Evolutionary conservation across 1,284 basidiomycete species (phyloP).

Genomic region (Malassezia equina): DNA sequence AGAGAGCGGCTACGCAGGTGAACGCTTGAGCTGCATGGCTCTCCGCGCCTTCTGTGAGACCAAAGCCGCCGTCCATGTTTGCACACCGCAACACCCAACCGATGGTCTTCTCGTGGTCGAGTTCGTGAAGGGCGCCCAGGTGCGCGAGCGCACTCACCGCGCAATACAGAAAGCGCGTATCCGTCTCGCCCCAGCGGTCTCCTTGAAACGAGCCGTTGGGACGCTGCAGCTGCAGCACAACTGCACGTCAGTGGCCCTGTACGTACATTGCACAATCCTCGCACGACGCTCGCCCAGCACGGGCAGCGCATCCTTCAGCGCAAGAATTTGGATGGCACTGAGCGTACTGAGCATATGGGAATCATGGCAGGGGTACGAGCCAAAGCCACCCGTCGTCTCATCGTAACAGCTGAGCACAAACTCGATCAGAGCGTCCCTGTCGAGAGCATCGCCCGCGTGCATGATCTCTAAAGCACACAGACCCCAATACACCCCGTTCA

Average conservation of each 20-base stretch:
- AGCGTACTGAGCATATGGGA: conserved; percentile 77
- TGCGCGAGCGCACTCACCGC: conserved; percentile 72
- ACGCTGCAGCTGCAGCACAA: conserved; percentile 63
- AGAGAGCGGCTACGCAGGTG: conserved; percentile 74
- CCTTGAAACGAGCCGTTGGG: conserved; percentile 72
- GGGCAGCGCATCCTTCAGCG: conserved; percentile 71
- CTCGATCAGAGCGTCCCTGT: conserved; percentile 69
- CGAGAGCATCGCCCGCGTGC: conserved; percentile 64
- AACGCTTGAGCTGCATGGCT: conserved; percentile 88
- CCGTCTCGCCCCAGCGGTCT: conserved; percentile 77
- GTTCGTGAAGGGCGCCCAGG: conserved; percentile 55
- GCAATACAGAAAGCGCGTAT: conserved; percentile 84
- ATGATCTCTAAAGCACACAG: conserved; percentile 75
- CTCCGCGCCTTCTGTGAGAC: conserved; percentile 70
- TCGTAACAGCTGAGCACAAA: conserved; percentile 87
- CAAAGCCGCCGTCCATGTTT: conserved; percentile 95
- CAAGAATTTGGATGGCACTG: conserved; percentile 81
- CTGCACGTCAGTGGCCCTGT: conserved; percentile 11
- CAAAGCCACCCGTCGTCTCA: conserved; percentile 62
- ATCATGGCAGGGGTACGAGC: conserved; percentile 84
- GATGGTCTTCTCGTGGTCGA: conserved; percentile 56
- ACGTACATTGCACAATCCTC: conserved; percentile 65
- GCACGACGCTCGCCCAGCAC: conserved; percentile 51
- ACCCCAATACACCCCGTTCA: conserved; percentile 97
- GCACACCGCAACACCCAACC: conserved; percentile 65